These are phyloP conservation scores for Gelatoporia subvermispora DNA, from an alignment of 768 basidiomycete genomes.

Conservation along the genomic window DNA sequence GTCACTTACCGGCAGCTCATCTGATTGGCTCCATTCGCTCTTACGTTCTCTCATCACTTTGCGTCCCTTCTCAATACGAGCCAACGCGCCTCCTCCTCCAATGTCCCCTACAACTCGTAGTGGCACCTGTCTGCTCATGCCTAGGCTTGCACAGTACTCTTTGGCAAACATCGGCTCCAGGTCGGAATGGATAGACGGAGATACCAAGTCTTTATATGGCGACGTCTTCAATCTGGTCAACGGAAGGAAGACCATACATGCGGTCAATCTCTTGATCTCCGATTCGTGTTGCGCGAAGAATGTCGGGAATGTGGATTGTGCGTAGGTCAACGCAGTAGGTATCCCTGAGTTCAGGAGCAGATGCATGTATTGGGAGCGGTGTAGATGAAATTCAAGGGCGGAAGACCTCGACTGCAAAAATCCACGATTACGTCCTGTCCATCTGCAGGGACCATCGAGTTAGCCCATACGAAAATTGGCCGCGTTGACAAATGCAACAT, in stretches of 20 bases:
- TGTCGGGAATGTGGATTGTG: slow-evolving; percentile 55
- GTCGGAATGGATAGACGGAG: slow-evolving; percentile 67
- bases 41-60: slow-evolving; percentile 90
- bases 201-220: slow-evolving; percentile 72
- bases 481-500: too few relatives aligned
- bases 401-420: slow-evolving; percentile 72
- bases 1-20: slow-evolving; percentile 70
- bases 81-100: slow-evolving; percentile 86
- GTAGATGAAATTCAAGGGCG: slow-evolving; percentile 83
- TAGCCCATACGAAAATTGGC: too few relatives aligned
- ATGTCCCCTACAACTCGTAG: slow-evolving; percentile 88
- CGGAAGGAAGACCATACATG: slow-evolving; percentile 69
- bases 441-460: slow-evolving; percentile 47
- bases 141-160: slow-evolving; percentile 83
- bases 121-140: slow-evolving; percentile 86
- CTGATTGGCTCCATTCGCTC: slow-evolving; percentile 87
- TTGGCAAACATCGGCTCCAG: slow-evolving; percentile 80
- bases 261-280: slow-evolving; percentile 69
- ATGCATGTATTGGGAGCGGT: slow-evolving; percentile 86
- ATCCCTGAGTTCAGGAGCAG: slow-evolving; percentile 62
- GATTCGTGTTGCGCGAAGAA: slow-evolving; percentile 57
- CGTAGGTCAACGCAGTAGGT: slow-evolving; percentile 66
- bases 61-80: slow-evolving; percentile 90
- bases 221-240: slow-evolving; percentile 58
- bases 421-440: slow-evolving; percentile 61